Evolutionary conservation across 2,329 filamentous ascomycete species (phyloP), one percentile per base, ranked within the genome.

Genomic region (Epichloe scottii): DNA sequence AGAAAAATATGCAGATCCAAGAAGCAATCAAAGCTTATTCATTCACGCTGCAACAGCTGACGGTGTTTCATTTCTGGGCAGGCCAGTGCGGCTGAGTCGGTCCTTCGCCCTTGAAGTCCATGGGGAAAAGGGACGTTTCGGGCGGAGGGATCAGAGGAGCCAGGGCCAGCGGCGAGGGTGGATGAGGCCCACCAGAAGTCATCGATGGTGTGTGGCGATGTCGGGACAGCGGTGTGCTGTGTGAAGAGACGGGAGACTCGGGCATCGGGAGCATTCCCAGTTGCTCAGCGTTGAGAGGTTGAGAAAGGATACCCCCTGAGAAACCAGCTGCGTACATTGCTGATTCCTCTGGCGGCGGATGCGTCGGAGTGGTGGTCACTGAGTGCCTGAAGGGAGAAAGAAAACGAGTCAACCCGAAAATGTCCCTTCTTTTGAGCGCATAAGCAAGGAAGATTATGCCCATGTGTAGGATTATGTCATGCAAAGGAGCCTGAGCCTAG

Each of bases 321-420:
- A 68, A 61, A 40, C 69, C 63, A 48, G 67, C 57, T 46, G 70
- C 66, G 47, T 57, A 62, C 49, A 66, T 56, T 50, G 62, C 62
- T 40, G 68, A 59, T 53, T 72, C 68, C 57, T 75, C 69, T 52
- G 69, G 65, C 52, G 71, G 68, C 56, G 71, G 68, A 57, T 71
- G 71, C 51, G 66, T 65, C 55, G 71, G 68, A 55, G 70, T 71
- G 55, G 68, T 70, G 62, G 69, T 71, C 56, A 68, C 70, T 62
- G 68, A 71, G 54, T 66, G 75, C 74, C 75, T 78, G 73, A 21
- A 46, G 35, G 66, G 69, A 67, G 71, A 64, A 59, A 53, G 37
- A 42, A 54, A 50, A 65, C 65, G 62, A 71, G 76, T 79, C 72
- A 80, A 79, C 76, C 68, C 75, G 64, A 67, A 68, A 68, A 63